These are phyloP conservation scores for Bolboschoenoplectus hybrid DNA, from an alignment of 202 grass and related monocot species.

Conservation along the genomic window DNA sequence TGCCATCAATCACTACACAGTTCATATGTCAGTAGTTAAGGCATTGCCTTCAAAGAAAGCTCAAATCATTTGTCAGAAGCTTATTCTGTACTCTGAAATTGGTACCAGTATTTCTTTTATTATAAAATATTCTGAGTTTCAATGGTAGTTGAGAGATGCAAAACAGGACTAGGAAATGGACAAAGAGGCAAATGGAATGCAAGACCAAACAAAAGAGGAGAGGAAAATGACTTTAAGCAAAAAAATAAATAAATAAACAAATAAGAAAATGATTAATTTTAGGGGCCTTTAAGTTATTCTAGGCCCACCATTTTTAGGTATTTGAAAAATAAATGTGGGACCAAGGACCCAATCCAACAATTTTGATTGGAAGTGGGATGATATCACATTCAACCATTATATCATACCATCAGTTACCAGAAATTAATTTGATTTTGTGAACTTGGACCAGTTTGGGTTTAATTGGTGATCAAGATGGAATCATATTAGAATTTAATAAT, in stretches of 20 bases:
- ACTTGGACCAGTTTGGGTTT: conserved; percentile 22
- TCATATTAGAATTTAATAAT: neutral
- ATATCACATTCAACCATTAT: conserved; percentile 6
- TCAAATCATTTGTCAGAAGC: conserved; percentile 24
- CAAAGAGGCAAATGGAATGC: conserved; percentile 2
- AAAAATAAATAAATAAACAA: conserved; percentile 19
- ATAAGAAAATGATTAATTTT: conserved; percentile 32
- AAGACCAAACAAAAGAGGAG: conserved; percentile 29
- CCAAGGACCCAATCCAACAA: neutral
- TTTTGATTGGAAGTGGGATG: conserved; percentile 23
- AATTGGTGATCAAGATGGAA: conserved; percentile 1
- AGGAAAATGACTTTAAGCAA: neutral
- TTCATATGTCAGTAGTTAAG: conserved; percentile 21
- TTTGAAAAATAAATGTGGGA: neutral
- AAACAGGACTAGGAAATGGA: conserved; percentile 4
- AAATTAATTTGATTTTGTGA: conserved; percentile 14
- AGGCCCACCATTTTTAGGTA: conserved; percentile 1
- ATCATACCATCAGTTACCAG: neutral
- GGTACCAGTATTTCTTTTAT: neutral
- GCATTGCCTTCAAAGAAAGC: conserved; percentile 27
- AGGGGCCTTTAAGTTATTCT: neutral
- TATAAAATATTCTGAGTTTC: neutral
- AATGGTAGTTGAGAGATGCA: conserved; percentile 5
- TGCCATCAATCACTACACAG: neutral
- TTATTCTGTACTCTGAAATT: neutral